Evolutionary conservation across 345 rosid species (phyloP), one percentile per base, ranked within the genome.

Genomic region (Atalantia buxifolia): DNA sequence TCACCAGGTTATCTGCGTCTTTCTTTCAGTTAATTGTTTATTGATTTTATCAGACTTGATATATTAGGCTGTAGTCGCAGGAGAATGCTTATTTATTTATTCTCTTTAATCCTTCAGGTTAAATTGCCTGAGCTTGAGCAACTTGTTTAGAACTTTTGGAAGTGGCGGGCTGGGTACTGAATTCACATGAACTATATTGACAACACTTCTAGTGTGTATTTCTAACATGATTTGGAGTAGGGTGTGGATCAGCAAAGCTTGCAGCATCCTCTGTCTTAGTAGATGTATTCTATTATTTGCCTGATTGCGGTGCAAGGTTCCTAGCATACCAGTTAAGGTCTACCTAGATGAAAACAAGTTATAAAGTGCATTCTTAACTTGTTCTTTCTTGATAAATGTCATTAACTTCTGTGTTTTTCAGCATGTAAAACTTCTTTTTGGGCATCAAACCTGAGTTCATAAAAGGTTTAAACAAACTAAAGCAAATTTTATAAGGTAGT

Each of bases 91-190:
- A 33, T 30, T 71, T 38, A 38, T 64, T 33, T 53, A 6, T 69
- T 68, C 8, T 72, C 60, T 53, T 25, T 40, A 25, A 59, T 77
- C 74, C 55, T 81, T 69, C 76, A 83, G 89, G 71, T 86, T 83
- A 78, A 77, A 81, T 78, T 72, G 80, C 53, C 82, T 77, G 79
- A 79, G 78, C 78, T 53, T 16, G 57, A 45, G 50, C 50, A 70
- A 81, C 77, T 38, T 76, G 70, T 40, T 25, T 27, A 36, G 31
- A 57, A 53, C 68, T 71, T 21, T 50, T 71, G 71, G 74, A 77
- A 78, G 68, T 75, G 21, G 57, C 22, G 7, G 81, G 67, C 66
- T 72, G 76, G 45, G 76, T 36, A 42, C 28, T n/a, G 65, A 69
- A 24, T 80, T 53, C 28, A 21, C 45, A 50, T 69, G 55, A 75